Conservation (phyloP, 2,329 filamentous ascomycete species). For the Fusarium dlaminii region DNA sequence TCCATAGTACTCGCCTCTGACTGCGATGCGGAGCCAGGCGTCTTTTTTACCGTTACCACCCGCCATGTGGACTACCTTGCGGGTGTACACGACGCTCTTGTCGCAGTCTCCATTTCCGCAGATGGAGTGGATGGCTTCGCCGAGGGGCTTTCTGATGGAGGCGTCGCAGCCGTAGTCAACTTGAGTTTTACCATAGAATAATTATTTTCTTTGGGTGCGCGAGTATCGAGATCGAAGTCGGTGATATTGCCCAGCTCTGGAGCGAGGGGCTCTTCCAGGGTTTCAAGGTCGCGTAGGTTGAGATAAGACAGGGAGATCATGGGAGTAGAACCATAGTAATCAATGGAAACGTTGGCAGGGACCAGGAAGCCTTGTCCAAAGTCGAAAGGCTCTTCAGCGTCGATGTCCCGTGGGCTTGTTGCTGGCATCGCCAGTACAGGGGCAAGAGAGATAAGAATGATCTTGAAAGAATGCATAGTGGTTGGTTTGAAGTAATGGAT, state of each 20-base stretch:
- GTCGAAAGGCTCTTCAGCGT: neutral
- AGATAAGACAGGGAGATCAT: neutral
- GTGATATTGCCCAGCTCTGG: neutral
- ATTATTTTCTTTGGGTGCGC: neutral
- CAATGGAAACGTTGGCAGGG: neutral
- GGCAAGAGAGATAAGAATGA: neutral
- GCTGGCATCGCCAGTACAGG: neutral
- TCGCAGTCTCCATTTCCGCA: neutral
- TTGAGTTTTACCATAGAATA: neutral
- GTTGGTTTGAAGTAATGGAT: accelerated
- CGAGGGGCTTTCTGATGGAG: neutral
- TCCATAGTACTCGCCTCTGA: neutral
- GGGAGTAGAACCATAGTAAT: neutral
- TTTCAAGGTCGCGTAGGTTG: neutral
- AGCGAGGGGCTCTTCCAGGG: neutral
- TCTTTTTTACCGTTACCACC: neutral
- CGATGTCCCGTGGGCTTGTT: neutral
- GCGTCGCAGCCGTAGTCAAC: neutral
- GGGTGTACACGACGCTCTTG: neutral
- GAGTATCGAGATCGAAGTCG: neutral
- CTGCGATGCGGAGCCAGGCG: neutral
- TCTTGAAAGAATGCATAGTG: neutral
- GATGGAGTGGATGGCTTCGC: neutral
- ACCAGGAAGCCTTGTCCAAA: neutral
- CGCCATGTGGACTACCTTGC: neutral